Conservation (phyloP, 305 asterid species). For the Fraxinus sp. region DNA sequence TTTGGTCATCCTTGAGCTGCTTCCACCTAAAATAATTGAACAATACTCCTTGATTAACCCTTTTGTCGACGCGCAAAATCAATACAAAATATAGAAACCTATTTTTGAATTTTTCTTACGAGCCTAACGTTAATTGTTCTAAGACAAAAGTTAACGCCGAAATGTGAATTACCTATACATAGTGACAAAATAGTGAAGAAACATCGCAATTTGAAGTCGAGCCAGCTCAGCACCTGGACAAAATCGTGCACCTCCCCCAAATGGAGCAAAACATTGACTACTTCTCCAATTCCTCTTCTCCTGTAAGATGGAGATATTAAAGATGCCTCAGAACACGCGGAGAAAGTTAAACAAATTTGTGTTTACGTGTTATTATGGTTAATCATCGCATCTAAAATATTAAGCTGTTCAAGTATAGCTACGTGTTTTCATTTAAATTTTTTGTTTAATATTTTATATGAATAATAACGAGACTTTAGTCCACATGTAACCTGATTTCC, state of each 20-base stretch:
- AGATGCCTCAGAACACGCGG: not conserved
- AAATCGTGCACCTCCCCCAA: slow-evolving; percentile 87
- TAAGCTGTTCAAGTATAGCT: not conserved
- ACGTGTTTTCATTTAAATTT: not conserved
- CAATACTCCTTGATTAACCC: not conserved
- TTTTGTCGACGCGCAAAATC: not conserved
- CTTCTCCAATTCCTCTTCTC: slow-evolving; percentile 90
- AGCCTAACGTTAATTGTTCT: not conserved
- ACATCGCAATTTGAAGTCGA: slow-evolving; percentile 86
- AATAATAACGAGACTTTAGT: not conserved
- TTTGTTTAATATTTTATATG: not conserved
- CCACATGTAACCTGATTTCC: slow-evolving; percentile 57
- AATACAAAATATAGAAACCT: not conserved
- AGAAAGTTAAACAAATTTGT: not conserved
- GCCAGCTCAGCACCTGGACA: slow-evolving; percentile 97
- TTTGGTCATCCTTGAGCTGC: slow-evolving; percentile 70
- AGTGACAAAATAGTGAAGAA: slow-evolving; percentile 70
- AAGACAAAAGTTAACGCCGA: not conserved
- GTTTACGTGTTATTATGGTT: not conserved
- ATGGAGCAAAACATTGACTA: slow-evolving; percentile 70
- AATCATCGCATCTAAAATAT: not conserved
- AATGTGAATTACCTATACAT: slow-evolving; percentile 49
- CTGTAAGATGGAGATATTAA: slow-evolving; percentile 26
- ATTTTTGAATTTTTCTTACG: not conserved
- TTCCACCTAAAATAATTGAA: slow-evolving; percentile 53